Conservation (phyloP, 495 filamentous ascomycete genomes). For the Hamigera avellanea region DNA sequence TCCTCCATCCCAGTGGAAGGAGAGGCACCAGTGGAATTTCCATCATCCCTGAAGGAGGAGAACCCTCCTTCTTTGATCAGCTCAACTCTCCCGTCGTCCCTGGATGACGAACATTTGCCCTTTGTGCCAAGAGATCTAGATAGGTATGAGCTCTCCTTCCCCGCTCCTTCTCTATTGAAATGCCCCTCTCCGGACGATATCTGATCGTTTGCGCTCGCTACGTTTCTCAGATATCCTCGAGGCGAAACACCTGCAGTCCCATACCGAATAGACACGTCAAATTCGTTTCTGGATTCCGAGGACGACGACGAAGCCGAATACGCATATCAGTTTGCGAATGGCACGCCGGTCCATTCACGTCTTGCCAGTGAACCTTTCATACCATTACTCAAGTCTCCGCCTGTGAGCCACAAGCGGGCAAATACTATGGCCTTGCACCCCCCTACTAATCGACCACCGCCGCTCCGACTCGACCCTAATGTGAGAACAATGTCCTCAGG, state of each 20-base stretch:
- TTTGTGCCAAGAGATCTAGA: slow-evolving; percentile 26
- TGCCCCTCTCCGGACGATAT: slow-evolving; percentile 3
- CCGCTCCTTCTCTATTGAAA: slow-evolving; percentile 3
- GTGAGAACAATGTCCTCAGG: slow-evolving; percentile 19
- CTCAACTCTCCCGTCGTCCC: slow-evolving; percentile 11
- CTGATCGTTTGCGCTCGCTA: slow-evolving; percentile 19
- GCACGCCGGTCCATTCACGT: slow-evolving; percentile 29
- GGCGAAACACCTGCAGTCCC: slow-evolving; percentile 19
- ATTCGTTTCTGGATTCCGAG: slow-evolving; percentile 15
- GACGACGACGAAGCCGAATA: slow-evolving; percentile 23
- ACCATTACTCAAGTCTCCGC: slow-evolving; percentile 29
- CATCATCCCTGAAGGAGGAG: slow-evolving; percentile 2
- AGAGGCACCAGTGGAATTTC: slow-evolving; percentile 15
- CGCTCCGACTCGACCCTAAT: slow-evolving; percentile 27
- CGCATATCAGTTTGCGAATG: slow-evolving; percentile 31
- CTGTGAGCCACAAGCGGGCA: slow-evolving; percentile 22
- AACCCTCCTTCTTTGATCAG: slow-evolving; percentile 2
- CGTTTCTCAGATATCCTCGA: slow-evolving; percentile 26
- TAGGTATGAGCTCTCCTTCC: slow-evolving; percentile 24
- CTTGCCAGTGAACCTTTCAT: slow-evolving; percentile 39
- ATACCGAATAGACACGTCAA: slow-evolving; percentile 28
- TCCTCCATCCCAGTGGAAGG: slow-evolving; percentile 18
- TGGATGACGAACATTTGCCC: slow-evolving; percentile 22
- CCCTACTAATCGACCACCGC: slow-evolving; percentile 23
- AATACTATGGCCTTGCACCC: slow-evolving; percentile 36